phyloP scores from a whole-genome alignment of 345 rosid species.

The Lenwebbia sp. region DNA sequence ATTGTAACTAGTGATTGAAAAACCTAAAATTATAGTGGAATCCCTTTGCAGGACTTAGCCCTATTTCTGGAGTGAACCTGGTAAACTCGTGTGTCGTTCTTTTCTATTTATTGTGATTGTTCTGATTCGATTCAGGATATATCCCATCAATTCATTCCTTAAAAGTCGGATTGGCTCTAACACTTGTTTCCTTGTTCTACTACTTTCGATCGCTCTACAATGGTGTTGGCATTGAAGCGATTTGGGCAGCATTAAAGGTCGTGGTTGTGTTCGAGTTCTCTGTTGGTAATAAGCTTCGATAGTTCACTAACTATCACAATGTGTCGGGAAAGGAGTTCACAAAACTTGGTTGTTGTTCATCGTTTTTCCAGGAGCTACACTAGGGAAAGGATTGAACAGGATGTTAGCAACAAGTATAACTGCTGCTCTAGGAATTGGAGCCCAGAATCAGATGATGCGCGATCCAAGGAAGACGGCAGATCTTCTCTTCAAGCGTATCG shows the following conservation, averaged over 20 bases:
- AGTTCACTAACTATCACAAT: not conserved
- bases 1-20: no score
- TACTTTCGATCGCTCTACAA: conserved; percentile 14
- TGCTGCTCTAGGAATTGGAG: conserved; percentile 23
- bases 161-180: conserved; percentile 30
- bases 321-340: not conserved
- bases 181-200: conserved; percentile 27
- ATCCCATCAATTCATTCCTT: no score
- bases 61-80: no score
- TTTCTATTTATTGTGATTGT: no score
- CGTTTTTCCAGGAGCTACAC: conserved; percentile 15
- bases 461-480: not conserved
- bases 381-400: conserved; percentile 31
- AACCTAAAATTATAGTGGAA: no score
- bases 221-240: conserved; percentile 11
- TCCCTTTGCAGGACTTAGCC: no score
- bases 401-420: conserved; percentile 21
- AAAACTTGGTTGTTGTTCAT: not conserved
- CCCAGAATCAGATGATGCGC: not conserved
- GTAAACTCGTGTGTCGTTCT: no score
- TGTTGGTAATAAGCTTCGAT: conserved; percentile 12
- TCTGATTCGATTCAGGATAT: no score
- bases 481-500: conserved; percentile 13
- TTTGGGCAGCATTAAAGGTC: conserved; percentile 38
- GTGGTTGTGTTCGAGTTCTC: conserved; percentile 24